Base-by-base conservation (phyloP, 331 rosid genomes). In the Malus hybrid region DNA sequence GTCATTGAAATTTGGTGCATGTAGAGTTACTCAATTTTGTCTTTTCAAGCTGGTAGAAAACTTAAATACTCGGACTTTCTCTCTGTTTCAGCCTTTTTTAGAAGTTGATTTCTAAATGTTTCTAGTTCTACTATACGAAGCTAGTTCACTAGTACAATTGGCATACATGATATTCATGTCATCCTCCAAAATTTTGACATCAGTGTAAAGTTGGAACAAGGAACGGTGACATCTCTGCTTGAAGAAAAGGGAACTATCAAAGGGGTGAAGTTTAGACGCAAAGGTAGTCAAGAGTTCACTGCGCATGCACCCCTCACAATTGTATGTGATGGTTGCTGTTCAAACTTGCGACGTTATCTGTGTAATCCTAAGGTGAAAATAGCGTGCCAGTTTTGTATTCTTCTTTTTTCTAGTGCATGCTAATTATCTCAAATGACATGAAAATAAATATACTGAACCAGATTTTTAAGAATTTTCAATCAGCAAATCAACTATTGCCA, bases 201-300 rank as follows among this genome's bases (percentile, higher is more conserved):
- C 42, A 79, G 78, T 60, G 71, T 79, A 14, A 66, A n/a, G 36
- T 32, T 73, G 70, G 71, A 73, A 69, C 64, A 73, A 73, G 78
- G 82, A 7, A 57, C 75, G 3, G 78, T 73, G 46, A 39, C 53
- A 12, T 53, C 74, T 22, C 78, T 79, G 4, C 24, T 73, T 33
- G 72, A 73, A 50, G 76, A 73, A 44, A 65, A 73, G 3, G 82
- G 73, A 4, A 79, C 16, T 20, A 13, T 78, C 22, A 56, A 78
- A 57, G 82, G 78, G 8, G 74, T 72, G 34, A 18, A 42, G 5
- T 72, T 64, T 57, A 72, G 44, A 55, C 39, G 71, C 46, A 73
- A 60, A 42, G 33, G 42, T 61, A 66, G 14, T n/a, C 70, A 73
- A 28, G 71, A 32, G 19, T 0, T 73, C 46, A 44, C 48, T 28